Evolutionary conservation across 1,284 basidiomycete species (phyloP), one percentile per base, ranked within the genome.

Genomic region (Lentinula novae-zelandiae): DNA sequence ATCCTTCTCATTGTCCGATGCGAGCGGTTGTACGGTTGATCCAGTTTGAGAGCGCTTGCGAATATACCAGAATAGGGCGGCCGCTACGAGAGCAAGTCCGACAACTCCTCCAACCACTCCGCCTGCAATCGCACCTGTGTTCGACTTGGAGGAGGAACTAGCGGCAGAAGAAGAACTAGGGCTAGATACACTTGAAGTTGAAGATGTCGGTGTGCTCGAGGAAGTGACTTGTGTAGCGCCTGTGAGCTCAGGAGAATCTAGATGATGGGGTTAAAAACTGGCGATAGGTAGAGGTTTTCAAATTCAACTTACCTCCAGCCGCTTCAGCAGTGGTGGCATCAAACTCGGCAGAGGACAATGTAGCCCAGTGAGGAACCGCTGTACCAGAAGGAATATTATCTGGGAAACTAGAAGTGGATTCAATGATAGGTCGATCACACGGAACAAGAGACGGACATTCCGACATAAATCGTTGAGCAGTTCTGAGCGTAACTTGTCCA

Each of bases 71-170:
- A 76, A 72, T 0, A 71, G 63, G 3, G 73, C 54, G 1, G 69
- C 74, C n/a, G 66, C 71, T 22, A 78, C 63, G 33, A 77, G 64
- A 20, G 54, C 62, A 39, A 61, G 5, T 9, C 58, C 67, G 51
- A 74, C 70, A 9, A 79, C 61, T 20, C 76, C 78, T 12, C 77
- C 78, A 17, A 79, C 70, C 7, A 78, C 76, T 39, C 78, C 78
- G 53, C 78, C 78, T n/a, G 75, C 77, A 53, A 79, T 78, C 1
- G 78, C 74, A 12, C 77, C 77, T 54, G 73, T 72, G 56, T 76
- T 73, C 2, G 72, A 69, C 33, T 66, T 69, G 33, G 49, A 51
- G 20, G 67, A 66, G 1, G 58, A 53, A 44, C 39, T 46, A 34
- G 66, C 57, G 4, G 58, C 60, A 42, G 49, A 51, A 34, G 49